A percentile compares a stretch with the other conserved stretches of the same genome.
These are phyloP conservation scores for Myriangium duriaei DNA, from an alignment of 2,329 filamentous ascomycete genomes.

Conservation along the genomic window DNA sequence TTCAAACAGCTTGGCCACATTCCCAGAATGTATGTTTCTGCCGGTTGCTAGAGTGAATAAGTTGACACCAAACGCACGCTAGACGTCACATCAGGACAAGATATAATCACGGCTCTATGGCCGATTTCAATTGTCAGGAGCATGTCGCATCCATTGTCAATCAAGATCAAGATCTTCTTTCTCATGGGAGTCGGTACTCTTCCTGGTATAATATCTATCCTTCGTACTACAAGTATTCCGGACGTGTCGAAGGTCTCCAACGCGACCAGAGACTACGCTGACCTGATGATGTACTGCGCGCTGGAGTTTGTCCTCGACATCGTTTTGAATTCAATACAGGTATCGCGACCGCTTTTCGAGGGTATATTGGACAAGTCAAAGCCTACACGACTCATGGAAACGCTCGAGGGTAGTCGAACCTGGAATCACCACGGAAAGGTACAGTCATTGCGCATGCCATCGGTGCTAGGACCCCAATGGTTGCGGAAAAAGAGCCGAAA, in stretches of 20 bases:
- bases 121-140: constrained; percentile 5
- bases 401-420: too few species aligned
- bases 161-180: constrained; percentile 5
- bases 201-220: constrained; percentile 1
- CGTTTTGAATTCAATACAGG: constrained; percentile 5
- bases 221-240: constrained; percentile 3
- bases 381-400: too few species aligned
- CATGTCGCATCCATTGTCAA: background rate
- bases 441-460: too few species aligned
- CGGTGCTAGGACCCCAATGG: too few species aligned
- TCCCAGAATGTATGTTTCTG: background rate
- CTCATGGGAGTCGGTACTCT: constrained; percentile 5
- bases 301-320: constrained; percentile 5
- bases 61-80: too few species aligned
- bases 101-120: constrained; percentile 3
- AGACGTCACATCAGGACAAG: too few species aligned
- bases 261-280: too few species aligned
- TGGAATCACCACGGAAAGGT: too few species aligned
- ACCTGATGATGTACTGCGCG: too few species aligned
- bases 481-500: too few species aligned
- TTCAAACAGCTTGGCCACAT: constrained; percentile 3
- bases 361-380: too few species aligned
- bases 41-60: too few species aligned
- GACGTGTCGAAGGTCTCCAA: background rate
- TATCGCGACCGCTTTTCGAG: constrained; percentile 7